Base-by-base conservation (phyloP, 2,329 filamentous ascomycete genomes). In the Pezicula radicicola region DNA sequence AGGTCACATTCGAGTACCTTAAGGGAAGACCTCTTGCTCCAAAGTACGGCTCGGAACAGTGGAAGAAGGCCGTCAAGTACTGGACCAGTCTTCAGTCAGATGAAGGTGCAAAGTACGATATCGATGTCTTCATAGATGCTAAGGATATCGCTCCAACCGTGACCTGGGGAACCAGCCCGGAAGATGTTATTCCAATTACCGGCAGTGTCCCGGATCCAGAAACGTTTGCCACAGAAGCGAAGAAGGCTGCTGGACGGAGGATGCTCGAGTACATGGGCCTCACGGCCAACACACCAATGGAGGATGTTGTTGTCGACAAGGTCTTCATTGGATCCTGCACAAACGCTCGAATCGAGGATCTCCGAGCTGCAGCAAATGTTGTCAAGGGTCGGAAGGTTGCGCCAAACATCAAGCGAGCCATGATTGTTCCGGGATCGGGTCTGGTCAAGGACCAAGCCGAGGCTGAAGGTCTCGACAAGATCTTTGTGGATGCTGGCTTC, bases 241-340 rank as follows among this genome's bases (percentile, higher is more conserved):
- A 92, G 79, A 94, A 93, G 78, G 76, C 80, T 18, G 82, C 88
- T 50, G 92, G 89, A 66, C 82, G 84, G 57, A 83, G 91, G 51
- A 90, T 92, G 71, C 79, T 99, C 25, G 86, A 97, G 70, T 99
- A 99, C 73, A 99, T 99, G 94, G 94, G 94, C 35, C 79, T 99
- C 49, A 87, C 80, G 6, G 77, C 93, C 21, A 91, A 91, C 51
- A 96, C 89, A 0, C 87, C 83, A 8, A 94, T 99, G 86, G 84
- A 96, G 69, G 91, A 97, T n/a, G 87, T 99, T 59, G 73, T 78
- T 27, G 74, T 97, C 49, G 94, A 99, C 80, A 97, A 97, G 78
- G 85, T 97, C 60, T 99, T 97, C 70, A 97, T 97, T 63, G 94
- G 94, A 43, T 96, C 91, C 10, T 99, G 94, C 81, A 99, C 94